Base-by-base conservation (phyloP, 1,284 basidiomycete genomes). In the Vanrija sp. region DNA sequence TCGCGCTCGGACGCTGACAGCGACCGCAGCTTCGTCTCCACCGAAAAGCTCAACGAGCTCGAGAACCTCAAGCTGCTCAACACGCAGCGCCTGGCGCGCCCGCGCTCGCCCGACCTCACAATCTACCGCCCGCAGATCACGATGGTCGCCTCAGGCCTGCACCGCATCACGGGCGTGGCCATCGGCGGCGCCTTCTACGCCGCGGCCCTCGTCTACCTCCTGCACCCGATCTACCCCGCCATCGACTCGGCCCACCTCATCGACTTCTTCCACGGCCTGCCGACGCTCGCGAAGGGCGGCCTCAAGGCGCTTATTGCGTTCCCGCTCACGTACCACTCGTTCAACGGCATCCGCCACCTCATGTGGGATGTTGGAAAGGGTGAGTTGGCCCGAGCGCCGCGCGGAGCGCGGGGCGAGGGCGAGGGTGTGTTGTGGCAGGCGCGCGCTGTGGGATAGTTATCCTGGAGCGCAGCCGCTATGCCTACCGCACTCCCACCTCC, bases 121-220 rank as follows among this genome's bases (percentile, higher is more conserved):
- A 97, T 98, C 77, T 98, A 98, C 79, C 89, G 96, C 75, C 92
- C 91, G 19, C 94, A 97, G 75, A 76, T 81, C 44, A 98, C 95
- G 41, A 96, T 89, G 90, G 37, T 86, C 52, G 81, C 78, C 3
- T 96, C 92, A 15, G 92, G 95, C 67, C 82, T 82, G 27, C 87
- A 98, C 79, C 88, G 95, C 74, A 76, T 84, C 45, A 89, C 92
- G 6, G 95, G 96, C 56, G 82, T 77, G 20, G 89, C 80, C 10
- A 80, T 98, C 49, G 86, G 86, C 57, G 84, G 81, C 56, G 88
- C 88, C 59, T 81, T 98, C 46, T 98, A 98, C 75, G 88, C 83
- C 44, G 92, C 88, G 76, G 87, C 89, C 19, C 80, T 97, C 56
- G 85, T 85, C 7, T 98, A 97, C 80, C 84, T 96, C 61, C 79